Evolutionary conservation across 176 grass and related monocot species (phyloP).

Genomic region (Aegilops bicornis): DNA sequence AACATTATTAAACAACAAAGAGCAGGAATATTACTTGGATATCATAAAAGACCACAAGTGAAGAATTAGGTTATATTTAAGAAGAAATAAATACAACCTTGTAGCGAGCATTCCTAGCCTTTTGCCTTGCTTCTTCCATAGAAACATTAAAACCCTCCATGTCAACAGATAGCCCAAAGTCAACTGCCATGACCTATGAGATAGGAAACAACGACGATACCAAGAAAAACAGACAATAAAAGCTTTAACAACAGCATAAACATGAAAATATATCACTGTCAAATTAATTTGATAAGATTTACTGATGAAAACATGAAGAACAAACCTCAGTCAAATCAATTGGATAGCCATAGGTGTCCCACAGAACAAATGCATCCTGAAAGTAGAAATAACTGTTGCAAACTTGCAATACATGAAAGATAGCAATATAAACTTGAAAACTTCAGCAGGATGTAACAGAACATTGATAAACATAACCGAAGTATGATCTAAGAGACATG

Average conservation of each 20-base stretch:
- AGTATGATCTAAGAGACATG: background rate
- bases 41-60: background rate
- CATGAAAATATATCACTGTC: background rate
- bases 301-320: conserved; percentile 21
- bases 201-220: conserved; percentile 12
- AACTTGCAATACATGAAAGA: background rate
- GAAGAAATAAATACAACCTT: conserved; percentile 47
- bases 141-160: conserved; percentile 73
- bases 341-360: conserved; percentile 94
- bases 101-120: conserved; percentile 79
- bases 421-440: background rate
- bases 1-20: background rate
- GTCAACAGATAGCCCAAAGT: conserved; percentile 74
- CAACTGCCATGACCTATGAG: conserved; percentile 75
- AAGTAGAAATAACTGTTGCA: background rate
- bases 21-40: background rate
- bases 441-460: background rate
- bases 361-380: conserved; percentile 93
- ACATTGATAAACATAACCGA: background rate
- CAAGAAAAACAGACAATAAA: conserved; percentile 3
- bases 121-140: conserved; percentile 93
- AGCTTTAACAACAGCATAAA: background rate
- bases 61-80: conserved; percentile 9
- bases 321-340: conserved; percentile 97
- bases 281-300: conserved; percentile 10